Evolutionary conservation across 73 alveolate species (phyloP).

Genomic region (Tetrahymena malaccensis): DNA sequence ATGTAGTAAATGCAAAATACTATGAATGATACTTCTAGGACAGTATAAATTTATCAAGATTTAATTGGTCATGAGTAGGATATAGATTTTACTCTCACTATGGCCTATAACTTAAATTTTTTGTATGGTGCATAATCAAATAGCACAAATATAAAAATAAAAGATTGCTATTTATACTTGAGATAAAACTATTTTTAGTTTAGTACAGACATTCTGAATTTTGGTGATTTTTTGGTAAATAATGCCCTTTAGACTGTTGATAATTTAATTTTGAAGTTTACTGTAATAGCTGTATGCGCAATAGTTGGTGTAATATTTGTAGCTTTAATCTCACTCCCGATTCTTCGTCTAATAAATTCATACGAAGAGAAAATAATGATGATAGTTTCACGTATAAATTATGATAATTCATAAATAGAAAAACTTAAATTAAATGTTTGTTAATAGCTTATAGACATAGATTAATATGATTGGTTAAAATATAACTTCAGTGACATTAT

Average conservation of each 20-base stretch:
- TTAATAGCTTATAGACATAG: not conserved
- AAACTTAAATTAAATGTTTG: not conserved
- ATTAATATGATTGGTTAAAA: not conserved
- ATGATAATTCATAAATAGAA: not conserved
- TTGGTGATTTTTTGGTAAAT: not conserved
- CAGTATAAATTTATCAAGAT: not conserved
- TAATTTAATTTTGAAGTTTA: not conserved
- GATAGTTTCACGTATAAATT: not conserved
- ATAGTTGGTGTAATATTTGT: not conserved
- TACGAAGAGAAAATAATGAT: not conserved
- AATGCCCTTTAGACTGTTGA: not conserved
- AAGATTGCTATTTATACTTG: not conserved
- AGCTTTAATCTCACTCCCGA: not conserved
- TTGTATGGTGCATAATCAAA: not conserved
- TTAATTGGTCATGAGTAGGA: not conserved
- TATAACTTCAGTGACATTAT: not conserved
- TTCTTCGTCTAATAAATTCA: not conserved
- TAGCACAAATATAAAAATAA: not conserved
- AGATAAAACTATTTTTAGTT: not conserved
- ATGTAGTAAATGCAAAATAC: not conserved
- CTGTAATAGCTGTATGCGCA: not conserved
- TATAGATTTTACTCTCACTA: not conserved
- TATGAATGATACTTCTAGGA: not conserved
- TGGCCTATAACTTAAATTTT: not conserved
- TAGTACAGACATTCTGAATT: not conserved